Evolutionary conservation across 73 alveolate genomes (phyloP), one percentile per base, ranked within the genome.

Genomic region (Symbiodinium natans): DNA sequence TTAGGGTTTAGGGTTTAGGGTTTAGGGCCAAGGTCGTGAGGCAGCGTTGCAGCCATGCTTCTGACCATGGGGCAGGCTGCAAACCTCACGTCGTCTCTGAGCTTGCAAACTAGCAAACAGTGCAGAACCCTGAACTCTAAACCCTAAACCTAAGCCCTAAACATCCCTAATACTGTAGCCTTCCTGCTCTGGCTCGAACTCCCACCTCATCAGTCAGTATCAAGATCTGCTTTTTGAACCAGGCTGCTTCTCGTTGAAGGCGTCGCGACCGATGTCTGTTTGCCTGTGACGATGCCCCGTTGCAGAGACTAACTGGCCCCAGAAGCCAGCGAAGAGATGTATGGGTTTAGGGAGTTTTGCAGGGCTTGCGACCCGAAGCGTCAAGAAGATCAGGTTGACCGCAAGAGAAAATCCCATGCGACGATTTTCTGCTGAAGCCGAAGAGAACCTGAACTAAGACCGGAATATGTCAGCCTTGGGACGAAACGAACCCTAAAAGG

Each of bases 21-120:
- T 43, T 43, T 43, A 43, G 56, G 56, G 56, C 11, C 11, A 8
- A 43, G 56, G 56, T 5, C 11, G 5, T 43, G 11, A n/a, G n/a
- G n/a, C n/a, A n/a, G n/a, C n/a, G n/a, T 71, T 39, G 89, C 89
- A 1, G 33, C 29, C 93, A 54, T 52, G 93, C 36, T 7, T 27
- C 93, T 82, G 54, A 86, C 83, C 93, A 86, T 86, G 59, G 93
- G 93, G 56, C 93, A 86, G n/a, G 83, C 39, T n/a, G 82, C 56
- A 25, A 86, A 86, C 93, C 93, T 74, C 48, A 27, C 9, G 29
- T 48, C 63, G 17, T n/a, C n/a, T n/a, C n/a, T n/a, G n/a, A n/a
- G n/a, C n/a, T n/a, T n/a, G n/a, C n/a, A n/a, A n/a, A n/a, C n/a
- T n/a, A n/a, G n/a, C n/a, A n/a, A n/a, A n/a, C n/a, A n/a, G n/a